Conservation (phyloP, 2,329 filamentous ascomycete species). For the Fusarium buharicum region DNA sequence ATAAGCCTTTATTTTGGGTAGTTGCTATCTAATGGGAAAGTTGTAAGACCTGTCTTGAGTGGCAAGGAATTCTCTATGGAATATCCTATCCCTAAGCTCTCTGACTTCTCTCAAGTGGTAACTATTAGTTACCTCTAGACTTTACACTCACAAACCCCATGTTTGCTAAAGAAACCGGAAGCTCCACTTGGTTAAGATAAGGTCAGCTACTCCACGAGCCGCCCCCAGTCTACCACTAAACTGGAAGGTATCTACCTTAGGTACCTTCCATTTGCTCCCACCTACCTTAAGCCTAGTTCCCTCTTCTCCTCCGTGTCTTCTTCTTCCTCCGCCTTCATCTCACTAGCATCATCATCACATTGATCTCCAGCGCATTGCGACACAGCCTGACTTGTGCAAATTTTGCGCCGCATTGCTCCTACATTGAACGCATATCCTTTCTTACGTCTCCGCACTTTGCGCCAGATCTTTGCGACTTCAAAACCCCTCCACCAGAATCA, state of each 20-base stretch:
- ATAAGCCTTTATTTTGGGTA: no score
- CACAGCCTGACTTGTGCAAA: slow-evolving; percentile 6
- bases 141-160: slow-evolving; percentile 13
- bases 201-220: slow-evolving; percentile 29
- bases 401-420: slow-evolving; percentile 5
- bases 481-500: slow-evolving; percentile 25
- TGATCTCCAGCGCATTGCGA: slow-evolving; percentile 19
- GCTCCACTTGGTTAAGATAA: slow-evolving; percentile 9
- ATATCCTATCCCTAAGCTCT: no score
- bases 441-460: slow-evolving; percentile 17
- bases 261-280: neutral
- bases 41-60: no score
- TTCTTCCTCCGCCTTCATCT: slow-evolving; percentile 17
- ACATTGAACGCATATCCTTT: neutral
- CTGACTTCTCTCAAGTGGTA: no score
- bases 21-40: no score
- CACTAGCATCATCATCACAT: slow-evolving; percentile 17
- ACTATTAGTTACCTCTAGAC: no score
- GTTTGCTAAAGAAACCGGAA: slow-evolving; percentile 15
- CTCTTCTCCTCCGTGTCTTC: slow-evolving; percentile 22
- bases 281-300: slow-evolving; percentile 1
- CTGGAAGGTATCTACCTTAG: slow-evolving; percentile 39
- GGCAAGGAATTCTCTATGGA: no score
- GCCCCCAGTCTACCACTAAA: slow-evolving; percentile 41
- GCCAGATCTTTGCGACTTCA: slow-evolving; percentile 21